These are phyloP conservation scores for Phytophthora megakarya DNA, from an alignment of 352 stramenopile species.

Conservation along the genomic window DNA sequence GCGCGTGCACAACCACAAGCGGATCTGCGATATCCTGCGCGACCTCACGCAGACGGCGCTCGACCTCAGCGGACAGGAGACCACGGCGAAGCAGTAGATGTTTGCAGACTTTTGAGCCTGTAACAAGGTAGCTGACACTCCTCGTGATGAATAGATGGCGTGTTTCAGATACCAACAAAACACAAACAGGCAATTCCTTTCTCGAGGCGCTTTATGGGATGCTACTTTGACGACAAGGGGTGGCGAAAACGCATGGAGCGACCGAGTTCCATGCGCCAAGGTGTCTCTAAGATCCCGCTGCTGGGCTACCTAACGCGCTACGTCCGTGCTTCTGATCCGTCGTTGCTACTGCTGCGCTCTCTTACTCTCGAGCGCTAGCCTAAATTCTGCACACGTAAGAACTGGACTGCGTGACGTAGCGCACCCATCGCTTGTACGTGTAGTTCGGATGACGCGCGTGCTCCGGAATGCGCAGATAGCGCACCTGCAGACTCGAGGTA, in stretches of 20 bases:
- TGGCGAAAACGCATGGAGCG: conserved; percentile 12
- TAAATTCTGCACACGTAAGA: conserved; percentile 98
- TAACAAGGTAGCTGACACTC: too few relatives aligned
- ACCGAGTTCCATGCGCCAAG: conserved; percentile 33
- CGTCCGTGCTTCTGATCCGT: conserved; percentile 18
- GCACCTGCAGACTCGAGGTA: conserved; percentile 97
- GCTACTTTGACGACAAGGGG: conserved; percentile 26
- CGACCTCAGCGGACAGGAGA: conserved; percentile 54
- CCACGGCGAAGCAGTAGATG: conserved; percentile 18
- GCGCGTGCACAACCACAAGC: conserved; percentile 87
- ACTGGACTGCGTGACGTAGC: conserved; percentile 98
- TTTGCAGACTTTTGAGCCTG: too few relatives aligned
- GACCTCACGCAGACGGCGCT: conserved; percentile 76
- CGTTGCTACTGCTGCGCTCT: conserved; percentile 24
- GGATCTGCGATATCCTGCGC: conserved; percentile 80
- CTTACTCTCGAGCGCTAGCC: conserved; percentile 3
- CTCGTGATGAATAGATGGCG: too few relatives aligned
- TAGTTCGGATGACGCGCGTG: conserved; percentile 95
- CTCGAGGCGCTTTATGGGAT: conserved; percentile 34
- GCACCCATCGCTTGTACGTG: conserved; percentile 98
- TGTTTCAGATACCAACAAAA: conserved; percentile 27
- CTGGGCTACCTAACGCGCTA: conserved; percentile 27
- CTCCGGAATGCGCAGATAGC: conserved; percentile 98
- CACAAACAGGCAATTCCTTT: conserved; percentile 40
- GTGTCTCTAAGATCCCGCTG: conserved; percentile 40